Evolutionary conservation across 306 rosid species (phyloP).

Genomic region (Gillenia trifoliata): DNA sequence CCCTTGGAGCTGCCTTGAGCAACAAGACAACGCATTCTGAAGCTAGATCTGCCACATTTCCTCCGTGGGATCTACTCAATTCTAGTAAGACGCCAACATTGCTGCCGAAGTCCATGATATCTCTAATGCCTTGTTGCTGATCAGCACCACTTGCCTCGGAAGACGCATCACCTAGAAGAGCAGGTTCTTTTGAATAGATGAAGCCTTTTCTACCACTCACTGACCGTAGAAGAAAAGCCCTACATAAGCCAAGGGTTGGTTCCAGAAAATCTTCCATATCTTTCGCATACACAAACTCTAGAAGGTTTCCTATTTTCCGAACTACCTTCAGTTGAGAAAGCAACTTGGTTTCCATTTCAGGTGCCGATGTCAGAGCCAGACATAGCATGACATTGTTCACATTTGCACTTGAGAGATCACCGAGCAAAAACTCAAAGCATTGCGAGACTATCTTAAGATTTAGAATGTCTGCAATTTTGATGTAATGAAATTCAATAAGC

Average conservation of each 20-base stretch:
- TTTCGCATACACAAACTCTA: slow-evolving; percentile 80
- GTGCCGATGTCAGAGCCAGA: slow-evolving; percentile 86
- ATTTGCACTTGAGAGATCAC: slow-evolving; percentile 89
- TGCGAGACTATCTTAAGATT: slow-evolving; percentile 87
- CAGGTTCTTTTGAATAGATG: slow-evolving; percentile 48
- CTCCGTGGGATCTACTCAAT: slow-evolving; percentile 51
- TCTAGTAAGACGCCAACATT: slow-evolving; percentile 69
- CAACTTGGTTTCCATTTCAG: slow-evolving; percentile 89
- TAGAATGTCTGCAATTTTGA: slow-evolving; percentile 77
- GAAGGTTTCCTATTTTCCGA: slow-evolving; percentile 78
- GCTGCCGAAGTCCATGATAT: slow-evolving; percentile 79
- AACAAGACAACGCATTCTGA: slow-evolving; percentile 78
- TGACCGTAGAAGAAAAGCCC: slow-evolving; percentile 83
- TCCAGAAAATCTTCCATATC: slow-evolving; percentile 92
- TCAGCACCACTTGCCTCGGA: slow-evolving; percentile 50
- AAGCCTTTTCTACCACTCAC: slow-evolving; percentile 56
- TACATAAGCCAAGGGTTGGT: slow-evolving; percentile 84
- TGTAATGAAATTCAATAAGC: slow-evolving; percentile 67
- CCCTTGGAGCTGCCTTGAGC: slow-evolving; percentile 90
- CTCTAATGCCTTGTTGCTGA: slow-evolving; percentile 76
- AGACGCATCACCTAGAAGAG: slow-evolving; percentile 54
- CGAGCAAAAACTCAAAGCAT: slow-evolving; percentile 93
- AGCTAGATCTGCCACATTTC: slow-evolving; percentile 60
- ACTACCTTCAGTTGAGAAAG: slow-evolving; percentile 92
- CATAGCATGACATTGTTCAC: slow-evolving; percentile 81